Evolutionary conservation across 106 monocot genomes (phyloP).

Genomic region (Acanthochlamys bracteata): DNA sequence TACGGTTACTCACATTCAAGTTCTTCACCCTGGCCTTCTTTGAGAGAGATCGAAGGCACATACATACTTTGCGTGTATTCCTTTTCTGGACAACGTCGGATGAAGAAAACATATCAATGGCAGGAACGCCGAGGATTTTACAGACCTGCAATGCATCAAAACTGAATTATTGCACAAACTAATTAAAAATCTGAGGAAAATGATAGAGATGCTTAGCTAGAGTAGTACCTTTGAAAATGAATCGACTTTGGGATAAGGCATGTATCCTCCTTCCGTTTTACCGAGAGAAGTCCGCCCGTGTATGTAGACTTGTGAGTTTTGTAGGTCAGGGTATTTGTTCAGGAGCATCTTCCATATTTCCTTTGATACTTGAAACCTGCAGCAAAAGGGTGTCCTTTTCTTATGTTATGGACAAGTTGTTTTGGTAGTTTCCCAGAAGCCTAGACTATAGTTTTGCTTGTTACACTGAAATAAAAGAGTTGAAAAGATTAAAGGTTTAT

Average conservation of each 20-base stretch:
- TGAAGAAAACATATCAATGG: constrained; percentile 55
- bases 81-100: constrained; percentile 71
- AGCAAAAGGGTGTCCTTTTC: no score
- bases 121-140: constrained; percentile 51
- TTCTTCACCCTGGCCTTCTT: constrained; percentile 42
- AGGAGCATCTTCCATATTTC: constrained; percentile 57
- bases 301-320: constrained; percentile 45
- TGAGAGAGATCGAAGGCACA: constrained; percentile 74
- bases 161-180: background rate
- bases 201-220: no score
- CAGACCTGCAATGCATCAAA: constrained; percentile 38
- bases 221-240: constrained; percentile 62
- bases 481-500: no score
- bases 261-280: constrained; percentile 51
- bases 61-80: constrained; percentile 61
- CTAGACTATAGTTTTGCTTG: no score
- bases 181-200: no score
- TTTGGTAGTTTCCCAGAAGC: no score
- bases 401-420: no score
- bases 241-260: constrained; percentile 63
- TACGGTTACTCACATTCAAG: constrained; percentile 24
- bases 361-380: constrained; percentile 71
- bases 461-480: no score
- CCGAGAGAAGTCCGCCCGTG: constrained; percentile 48
- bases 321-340: constrained; percentile 30